Evolutionary conservation across 2,329 filamentous ascomycete species (phyloP).

Genomic region (Talaromyces sp.): DNA sequence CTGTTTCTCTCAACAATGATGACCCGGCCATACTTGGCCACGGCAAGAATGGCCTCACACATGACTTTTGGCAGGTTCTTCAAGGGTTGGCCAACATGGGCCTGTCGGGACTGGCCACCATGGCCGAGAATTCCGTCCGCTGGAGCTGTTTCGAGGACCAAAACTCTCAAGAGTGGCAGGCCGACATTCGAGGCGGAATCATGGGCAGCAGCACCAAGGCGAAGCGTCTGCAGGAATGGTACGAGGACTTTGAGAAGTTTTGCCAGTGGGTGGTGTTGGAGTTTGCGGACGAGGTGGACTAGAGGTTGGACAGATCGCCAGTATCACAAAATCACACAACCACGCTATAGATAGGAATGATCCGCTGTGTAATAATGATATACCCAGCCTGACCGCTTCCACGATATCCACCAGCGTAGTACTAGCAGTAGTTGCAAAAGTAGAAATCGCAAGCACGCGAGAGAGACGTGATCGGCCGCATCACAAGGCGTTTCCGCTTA

Average conservation of each 20-base stretch:
- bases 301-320: background rate
- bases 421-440: background rate
- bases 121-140: slow-evolving; percentile 88
- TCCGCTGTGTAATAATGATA: background rate
- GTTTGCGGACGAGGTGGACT: slow-evolving; percentile 52
- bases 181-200: slow-evolving; percentile 68
- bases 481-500: slow-evolving; percentile 9
- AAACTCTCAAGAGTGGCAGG: slow-evolving; percentile 63
- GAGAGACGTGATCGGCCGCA: background rate
- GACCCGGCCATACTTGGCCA: slow-evolving; percentile 87
- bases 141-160: slow-evolving; percentile 89
- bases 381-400: background rate
- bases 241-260: slow-evolving; percentile 78
- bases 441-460: background rate
- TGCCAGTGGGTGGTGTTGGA: slow-evolving; percentile 86
- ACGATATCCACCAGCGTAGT: background rate
- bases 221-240: slow-evolving; percentile 71
- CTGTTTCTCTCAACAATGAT: slow-evolving; percentile 83
- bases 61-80: slow-evolving; percentile 91
- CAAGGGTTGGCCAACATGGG: slow-evolving; percentile 92
- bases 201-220: slow-evolving; percentile 68
- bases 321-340: background rate
- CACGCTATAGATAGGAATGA: background rate
- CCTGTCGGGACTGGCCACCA: slow-evolving; percentile 74
- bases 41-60: slow-evolving; percentile 73